Evolutionary conservation across 768 basidiomycete species (phyloP).

Genomic region (Trametopsis cervina): DNA sequence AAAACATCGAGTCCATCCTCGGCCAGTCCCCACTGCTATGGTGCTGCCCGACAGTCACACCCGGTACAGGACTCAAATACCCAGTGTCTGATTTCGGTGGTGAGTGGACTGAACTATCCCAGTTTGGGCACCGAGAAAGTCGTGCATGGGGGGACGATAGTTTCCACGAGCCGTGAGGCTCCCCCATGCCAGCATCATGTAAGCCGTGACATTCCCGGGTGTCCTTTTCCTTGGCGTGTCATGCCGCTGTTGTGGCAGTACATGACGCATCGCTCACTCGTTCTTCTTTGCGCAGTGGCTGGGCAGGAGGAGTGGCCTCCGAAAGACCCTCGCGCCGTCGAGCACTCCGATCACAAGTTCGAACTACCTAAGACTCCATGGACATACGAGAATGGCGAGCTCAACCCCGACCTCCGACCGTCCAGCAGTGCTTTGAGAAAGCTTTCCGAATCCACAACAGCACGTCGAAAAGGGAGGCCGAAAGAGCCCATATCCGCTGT

Average conservation of each 20-base stretch:
- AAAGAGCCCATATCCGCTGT: constrained; percentile 38
- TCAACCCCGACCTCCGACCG: constrained; percentile 74
- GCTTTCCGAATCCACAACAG: constrained; percentile 7
- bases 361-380: constrained; percentile 63
- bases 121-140: not conserved
- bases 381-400: constrained; percentile 71
- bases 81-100: constrained; percentile 64
- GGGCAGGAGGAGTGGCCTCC: constrained; percentile 64
- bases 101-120: constrained; percentile 54
- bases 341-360: constrained; percentile 31
- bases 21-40: constrained; percentile 72
- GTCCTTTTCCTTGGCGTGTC: not conserved
- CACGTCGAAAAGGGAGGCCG: constrained; percentile 13
- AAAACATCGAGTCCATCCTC: constrained; percentile 73
- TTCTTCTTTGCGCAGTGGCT: constrained; percentile 22
- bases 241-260: not conserved
- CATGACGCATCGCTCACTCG: not conserved
- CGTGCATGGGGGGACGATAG: constrained; percentile 3
- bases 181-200: not conserved
- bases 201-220: not conserved
- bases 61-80: constrained; percentile 73
- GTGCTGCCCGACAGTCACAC: constrained; percentile 70
- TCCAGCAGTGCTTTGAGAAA: constrained; percentile 37
- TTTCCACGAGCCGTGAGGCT: not conserved
- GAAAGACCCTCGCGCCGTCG: constrained; percentile 41